Conservation (phyloP, 106 monocot species). For the Ottelia alismoides region DNA sequence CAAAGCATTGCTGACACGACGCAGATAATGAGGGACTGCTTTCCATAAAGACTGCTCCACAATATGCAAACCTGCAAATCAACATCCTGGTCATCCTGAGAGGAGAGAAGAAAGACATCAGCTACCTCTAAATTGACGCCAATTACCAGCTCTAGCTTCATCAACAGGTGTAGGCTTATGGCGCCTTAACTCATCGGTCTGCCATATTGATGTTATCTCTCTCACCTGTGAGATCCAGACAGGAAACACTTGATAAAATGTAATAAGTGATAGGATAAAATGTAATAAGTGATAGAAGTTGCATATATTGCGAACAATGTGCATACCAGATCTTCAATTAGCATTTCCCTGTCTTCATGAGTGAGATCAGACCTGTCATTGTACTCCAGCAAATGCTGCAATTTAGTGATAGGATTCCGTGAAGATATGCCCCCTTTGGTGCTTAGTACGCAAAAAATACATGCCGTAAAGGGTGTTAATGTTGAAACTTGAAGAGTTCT, state of each 20-base stretch:
- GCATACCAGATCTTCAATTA: constrained; percentile 73
- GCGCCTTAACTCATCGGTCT: constrained; percentile 83
- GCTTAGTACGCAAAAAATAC: too few relatives aligned
- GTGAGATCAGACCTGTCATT: constrained; percentile 75
- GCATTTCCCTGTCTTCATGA: constrained; percentile 69
- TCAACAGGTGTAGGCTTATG: constrained; percentile 93
- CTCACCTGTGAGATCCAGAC: constrained; percentile 33
- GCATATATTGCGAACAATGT: not conserved
- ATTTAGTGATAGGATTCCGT: too few relatives aligned
- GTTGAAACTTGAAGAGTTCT: too few relatives aligned
- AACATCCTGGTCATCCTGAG: not conserved
- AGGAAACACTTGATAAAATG: not conserved
- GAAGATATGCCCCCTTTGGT: too few relatives aligned
- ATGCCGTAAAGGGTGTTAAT: too few relatives aligned
- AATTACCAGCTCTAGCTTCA: constrained; percentile 76
- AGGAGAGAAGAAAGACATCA: not conserved
- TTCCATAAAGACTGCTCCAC: constrained; percentile 88
- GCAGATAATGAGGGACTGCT: constrained; percentile 76
- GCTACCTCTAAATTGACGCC: not conserved
- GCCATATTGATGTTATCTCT: constrained; percentile 78
- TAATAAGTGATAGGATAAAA: too few relatives aligned
- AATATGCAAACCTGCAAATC: constrained; percentile 58
- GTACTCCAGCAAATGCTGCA: constrained; percentile 76
- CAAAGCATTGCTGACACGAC: constrained; percentile 69
- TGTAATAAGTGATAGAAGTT: not conserved